These are phyloP conservation scores for Proliferodiscus dingleyae DNA, from an alignment of 2,329 filamentous ascomycete genomes.

Conservation along the genomic window DNA sequence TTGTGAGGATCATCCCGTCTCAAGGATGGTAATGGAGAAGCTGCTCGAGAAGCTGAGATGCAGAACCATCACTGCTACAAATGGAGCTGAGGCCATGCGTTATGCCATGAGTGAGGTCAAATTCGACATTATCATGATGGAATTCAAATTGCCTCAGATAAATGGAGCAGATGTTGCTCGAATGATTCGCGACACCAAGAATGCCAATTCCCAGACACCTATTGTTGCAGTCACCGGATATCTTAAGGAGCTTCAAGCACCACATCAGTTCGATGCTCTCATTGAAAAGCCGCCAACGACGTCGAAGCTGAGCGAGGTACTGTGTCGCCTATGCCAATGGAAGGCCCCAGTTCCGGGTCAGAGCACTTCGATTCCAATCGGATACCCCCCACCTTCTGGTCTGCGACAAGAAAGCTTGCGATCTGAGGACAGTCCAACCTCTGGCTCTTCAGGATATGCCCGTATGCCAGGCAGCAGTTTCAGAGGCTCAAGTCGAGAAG, in stretches of 20 bases:
- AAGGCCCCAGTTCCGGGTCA: constrained; percentile 62
- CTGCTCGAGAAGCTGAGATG: constrained; percentile 92
- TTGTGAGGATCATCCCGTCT: constrained; percentile 96
- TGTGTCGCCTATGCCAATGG: constrained; percentile 89
- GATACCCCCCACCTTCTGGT: constrained; percentile 57
- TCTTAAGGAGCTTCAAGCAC: constrained; percentile 91
- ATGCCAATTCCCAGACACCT: constrained; percentile 88
- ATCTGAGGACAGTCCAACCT: constrained; percentile 72
- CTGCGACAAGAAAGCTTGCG: constrained; percentile 60
- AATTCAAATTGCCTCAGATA: constrained; percentile 91
- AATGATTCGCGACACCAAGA: constrained; percentile 97
- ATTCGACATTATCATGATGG: constrained; percentile 97
- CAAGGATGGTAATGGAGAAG: constrained; percentile 97
- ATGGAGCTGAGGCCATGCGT: constrained; percentile 85
- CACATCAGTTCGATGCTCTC: constrained; percentile 91
- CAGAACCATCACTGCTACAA: constrained; percentile 85
- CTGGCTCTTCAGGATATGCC: constrained; percentile 65
- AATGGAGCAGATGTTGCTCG: constrained; percentile 93
- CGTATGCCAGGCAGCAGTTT: constrained; percentile 73
- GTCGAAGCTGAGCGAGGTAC: constrained; percentile 81
- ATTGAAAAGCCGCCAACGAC: constrained; percentile 96
- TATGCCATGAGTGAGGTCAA: constrained; percentile 97
- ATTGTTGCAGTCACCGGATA: constrained; percentile 97
- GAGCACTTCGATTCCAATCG: constrained; percentile 41
- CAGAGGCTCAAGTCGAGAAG: constrained; percentile 73